Conservation (phyloP, 2,329 filamentous ascomycete genomes). For the Penicillium sp. region DNA sequence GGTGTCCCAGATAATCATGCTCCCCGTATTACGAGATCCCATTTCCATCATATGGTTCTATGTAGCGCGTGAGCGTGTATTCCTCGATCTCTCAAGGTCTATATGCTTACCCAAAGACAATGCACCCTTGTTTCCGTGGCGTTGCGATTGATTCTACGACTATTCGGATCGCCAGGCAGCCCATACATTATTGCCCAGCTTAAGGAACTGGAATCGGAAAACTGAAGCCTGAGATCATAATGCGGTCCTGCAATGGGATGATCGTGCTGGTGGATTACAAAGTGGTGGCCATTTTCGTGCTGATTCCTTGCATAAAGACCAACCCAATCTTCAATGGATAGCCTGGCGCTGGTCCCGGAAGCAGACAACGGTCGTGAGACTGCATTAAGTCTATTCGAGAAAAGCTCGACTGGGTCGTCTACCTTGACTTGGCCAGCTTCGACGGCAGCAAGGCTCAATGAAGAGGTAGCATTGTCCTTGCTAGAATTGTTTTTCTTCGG, state of each 20-base stretch:
- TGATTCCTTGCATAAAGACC: constrained; percentile 48
- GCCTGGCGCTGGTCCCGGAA: constrained; percentile 23
- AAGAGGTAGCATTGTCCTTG: neutral
- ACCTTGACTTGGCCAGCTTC: constrained; percentile 50
- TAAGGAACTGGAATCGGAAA: constrained; percentile 62
- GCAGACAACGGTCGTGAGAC: constrained; percentile 22
- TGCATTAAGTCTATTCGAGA: constrained; percentile 39
- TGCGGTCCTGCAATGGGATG: constrained; percentile 65
- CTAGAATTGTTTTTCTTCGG: neutral
- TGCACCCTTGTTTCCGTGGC: constrained; percentile 61
- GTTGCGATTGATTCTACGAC: constrained; percentile 52
- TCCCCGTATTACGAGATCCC: constrained; percentile 52
- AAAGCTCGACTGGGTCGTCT: constrained; percentile 47
- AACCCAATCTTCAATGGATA: constrained; percentile 42
- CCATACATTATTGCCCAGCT: constrained; percentile 65
- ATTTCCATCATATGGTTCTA: constrained; percentile 61
- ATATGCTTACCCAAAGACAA: constrained; percentile 51
- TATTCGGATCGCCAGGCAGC: constrained; percentile 56
- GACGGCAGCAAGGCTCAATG: constrained; percentile 40
- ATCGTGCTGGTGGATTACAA: constrained; percentile 70
- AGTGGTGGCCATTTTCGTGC: constrained; percentile 50
- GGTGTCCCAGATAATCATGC: constrained; percentile 61
- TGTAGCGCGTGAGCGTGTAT: neutral
- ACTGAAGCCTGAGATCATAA: constrained; percentile 67
- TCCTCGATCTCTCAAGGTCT: neutral